A percentile compares a stretch with the other conserved stretches of the same genome.
These are phyloP conservation scores for Paramecium sonneborni DNA, from an alignment of 73 alveolate species.

Conservation along the genomic window DNA sequence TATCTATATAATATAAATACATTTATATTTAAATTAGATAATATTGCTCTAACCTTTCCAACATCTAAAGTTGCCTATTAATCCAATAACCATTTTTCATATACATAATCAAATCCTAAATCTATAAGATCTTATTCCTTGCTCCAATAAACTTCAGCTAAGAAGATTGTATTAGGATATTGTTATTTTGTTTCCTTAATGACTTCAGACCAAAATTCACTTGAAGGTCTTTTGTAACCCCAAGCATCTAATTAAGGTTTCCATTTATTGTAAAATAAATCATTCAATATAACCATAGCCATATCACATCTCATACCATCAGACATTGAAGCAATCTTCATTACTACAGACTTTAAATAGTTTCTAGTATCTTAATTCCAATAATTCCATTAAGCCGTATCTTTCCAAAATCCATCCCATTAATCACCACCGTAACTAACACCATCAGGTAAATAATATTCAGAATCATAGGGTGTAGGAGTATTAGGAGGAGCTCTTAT, in stretches of 20 bases:
- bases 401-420: constrained; percentile 69
- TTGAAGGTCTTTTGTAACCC: constrained; percentile 62
- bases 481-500: constrained; percentile 65
- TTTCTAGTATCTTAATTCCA: constrained; percentile 69
- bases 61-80: constrained; percentile 36
- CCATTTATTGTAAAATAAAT: constrained; percentile 70
- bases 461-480: constrained; percentile 50
- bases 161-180: constrained; percentile 64
- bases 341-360: constrained; percentile 46
- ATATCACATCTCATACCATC: constrained; percentile 78
- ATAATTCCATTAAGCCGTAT: constrained; percentile 73
- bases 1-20: neutral
- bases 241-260: constrained; percentile 69
- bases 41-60: neutral
- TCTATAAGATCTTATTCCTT: constrained; percentile 58
- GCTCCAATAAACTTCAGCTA: constrained; percentile 71
- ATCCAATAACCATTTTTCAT: constrained; percentile 72
- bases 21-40: neutral
- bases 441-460: constrained; percentile 59
- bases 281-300: constrained; percentile 74
- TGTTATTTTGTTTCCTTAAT: constrained; percentile 44
- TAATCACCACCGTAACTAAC: constrained; percentile 71
- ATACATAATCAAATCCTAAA: constrained; percentile 71
- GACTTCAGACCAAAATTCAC: constrained; percentile 70
- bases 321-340: constrained; percentile 58